Evolutionary conservation across 805 yeast genomes (phyloP), one percentile per base, ranked within the genome.

Genomic region (Monosporozyma solicola): DNA sequence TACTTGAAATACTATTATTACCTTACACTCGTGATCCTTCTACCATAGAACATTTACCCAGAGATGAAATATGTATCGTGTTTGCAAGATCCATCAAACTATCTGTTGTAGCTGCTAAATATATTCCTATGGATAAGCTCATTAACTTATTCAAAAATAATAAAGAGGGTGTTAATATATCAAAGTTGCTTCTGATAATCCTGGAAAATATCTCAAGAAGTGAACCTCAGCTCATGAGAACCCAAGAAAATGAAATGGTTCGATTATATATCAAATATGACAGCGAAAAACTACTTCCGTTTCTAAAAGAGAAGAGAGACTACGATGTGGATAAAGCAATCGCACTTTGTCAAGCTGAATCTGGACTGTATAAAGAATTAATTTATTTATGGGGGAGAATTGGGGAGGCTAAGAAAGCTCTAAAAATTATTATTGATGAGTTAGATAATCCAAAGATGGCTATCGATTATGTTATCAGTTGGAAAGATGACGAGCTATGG

Each of bases 401-500:
- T 27, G 98, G 99, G 1, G 86, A 87, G 58, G 81, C 83, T 53
- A 77, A 77, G 55, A 78, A 80, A 55, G 98, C 98, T 0, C 70
- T 92, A 60, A 77, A 74, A 53, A 72, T 94, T 45, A 89, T 94
- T 15, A 82, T 90, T 41, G 85, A 87, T 57, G 78, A 87, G 59
- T 70, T 91, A 50, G 76, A 84, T 52, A 94, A 92, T 64, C 92
- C 96, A 0, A 77, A 78, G 43, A 75, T 79, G 57, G 98, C 98
- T 0, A 85, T 94, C 25, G 77, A 76, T 16, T 94, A 90, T 74
- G 94, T 91, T 1, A 75, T 75, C 10, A 80, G 77, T 48, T 75
- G 80, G 54, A 80, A 82, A 50, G 95, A 89, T 59, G 67, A 73
- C 24, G 95, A 87, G n/a, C 71, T 89, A 10, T 90, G 97, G 95